A percentile compares a stretch with the other conserved stretches of the same genome.
phyloP scores from a whole-genome alignment of 1,139 yeast genomes.

The Nakaseomyces glabratus region DNA sequence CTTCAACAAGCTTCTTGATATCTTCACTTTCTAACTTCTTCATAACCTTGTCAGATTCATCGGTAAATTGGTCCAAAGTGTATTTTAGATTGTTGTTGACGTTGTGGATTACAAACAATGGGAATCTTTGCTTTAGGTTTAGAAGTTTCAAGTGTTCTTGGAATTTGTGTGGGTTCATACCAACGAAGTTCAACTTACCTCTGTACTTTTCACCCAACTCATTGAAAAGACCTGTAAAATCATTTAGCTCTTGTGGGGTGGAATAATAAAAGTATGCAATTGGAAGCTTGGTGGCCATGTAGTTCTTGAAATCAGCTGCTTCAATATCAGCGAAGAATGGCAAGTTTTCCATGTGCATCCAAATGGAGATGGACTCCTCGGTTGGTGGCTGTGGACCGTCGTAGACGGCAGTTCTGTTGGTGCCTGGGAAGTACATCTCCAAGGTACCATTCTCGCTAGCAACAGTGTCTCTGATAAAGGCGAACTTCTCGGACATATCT shows the following conservation, averaged over 20 bases:
- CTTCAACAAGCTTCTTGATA: slow-evolving; percentile 53
- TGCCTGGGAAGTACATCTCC: slow-evolving; percentile 8
- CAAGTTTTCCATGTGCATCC: slow-evolving; percentile 33
- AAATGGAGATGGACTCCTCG: slow-evolving; percentile 6
- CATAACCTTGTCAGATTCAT: slow-evolving; percentile 27
- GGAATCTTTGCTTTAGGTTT: slow-evolving; percentile 77
- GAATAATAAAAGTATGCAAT: slow-evolving; percentile 82
- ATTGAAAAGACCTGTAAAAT: slow-evolving; percentile 43
- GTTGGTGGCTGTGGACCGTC: neutral
- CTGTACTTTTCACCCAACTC: slow-evolving; percentile 65
- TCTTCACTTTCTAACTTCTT: slow-evolving; percentile 34
- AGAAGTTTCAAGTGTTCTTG: slow-evolving; percentile 85
- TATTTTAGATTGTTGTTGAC: slow-evolving; percentile 58
- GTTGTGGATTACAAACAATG: slow-evolving; percentile 85
- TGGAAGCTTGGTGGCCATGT: slow-evolving; percentile 68
- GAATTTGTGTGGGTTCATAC: slow-evolving; percentile 68
- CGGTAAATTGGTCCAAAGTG: slow-evolving; percentile 46
- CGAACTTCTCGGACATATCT: slow-evolving; percentile 15
- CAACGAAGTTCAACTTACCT: slow-evolving; percentile 80
- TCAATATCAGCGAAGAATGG: slow-evolving; percentile 88
- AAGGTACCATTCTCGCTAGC: slow-evolving; percentile 9
- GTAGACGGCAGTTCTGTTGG: slow-evolving; percentile 4
- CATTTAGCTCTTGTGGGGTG: slow-evolving; percentile 54
- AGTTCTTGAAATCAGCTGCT: slow-evolving; percentile 66
- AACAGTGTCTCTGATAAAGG: slow-evolving; percentile 13